phyloP scores from a whole-genome alignment of 345 rosid species.

The Eucalyptus regnans region DNA sequence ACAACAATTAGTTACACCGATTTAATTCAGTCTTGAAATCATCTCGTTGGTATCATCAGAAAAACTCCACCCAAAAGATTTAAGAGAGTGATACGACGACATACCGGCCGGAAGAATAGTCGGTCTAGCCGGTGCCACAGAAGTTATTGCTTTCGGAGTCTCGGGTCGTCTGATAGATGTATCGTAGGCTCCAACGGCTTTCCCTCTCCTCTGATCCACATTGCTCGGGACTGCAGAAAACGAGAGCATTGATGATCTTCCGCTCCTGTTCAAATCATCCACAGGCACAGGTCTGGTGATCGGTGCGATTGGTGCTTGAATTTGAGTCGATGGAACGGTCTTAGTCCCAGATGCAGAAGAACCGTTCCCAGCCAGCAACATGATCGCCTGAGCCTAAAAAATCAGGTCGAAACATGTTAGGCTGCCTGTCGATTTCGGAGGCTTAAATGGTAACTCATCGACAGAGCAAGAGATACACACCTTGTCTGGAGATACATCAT shows the following conservation, averaged over 20 bases:
- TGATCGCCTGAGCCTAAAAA: conserved; percentile 79
- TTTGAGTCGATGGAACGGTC: conserved; percentile 16
- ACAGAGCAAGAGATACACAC: conserved; percentile 12
- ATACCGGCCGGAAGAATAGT: conserved; percentile 58
- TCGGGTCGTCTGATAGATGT: conserved; percentile 21
- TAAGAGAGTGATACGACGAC: neutral
- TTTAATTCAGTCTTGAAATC: neutral
- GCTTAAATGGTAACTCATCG: neutral
- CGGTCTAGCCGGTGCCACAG: neutral
- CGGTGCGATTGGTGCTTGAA: conserved; percentile 5
- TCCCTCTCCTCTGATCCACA: neutral
- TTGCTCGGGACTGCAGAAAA: neutral
- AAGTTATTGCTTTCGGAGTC: conserved; percentile 3
- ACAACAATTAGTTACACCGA: neutral
- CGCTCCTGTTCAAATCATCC: neutral
- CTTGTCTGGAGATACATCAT: conserved; percentile 73
- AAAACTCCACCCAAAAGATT: neutral
- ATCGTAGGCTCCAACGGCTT: neutral
- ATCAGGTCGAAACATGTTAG: neutral
- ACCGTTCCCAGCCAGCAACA: conserved; percentile 67
- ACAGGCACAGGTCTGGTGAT: neutral
- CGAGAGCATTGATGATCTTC: neutral
- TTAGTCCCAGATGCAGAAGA: conserved; percentile 8
- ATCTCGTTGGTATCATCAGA: neutral
- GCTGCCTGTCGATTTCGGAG: neutral